These are phyloP conservation scores for Rhynchospora pubera DNA, from an alignment of 176 grass and related monocot genomes.

Conservation along the genomic window DNA sequence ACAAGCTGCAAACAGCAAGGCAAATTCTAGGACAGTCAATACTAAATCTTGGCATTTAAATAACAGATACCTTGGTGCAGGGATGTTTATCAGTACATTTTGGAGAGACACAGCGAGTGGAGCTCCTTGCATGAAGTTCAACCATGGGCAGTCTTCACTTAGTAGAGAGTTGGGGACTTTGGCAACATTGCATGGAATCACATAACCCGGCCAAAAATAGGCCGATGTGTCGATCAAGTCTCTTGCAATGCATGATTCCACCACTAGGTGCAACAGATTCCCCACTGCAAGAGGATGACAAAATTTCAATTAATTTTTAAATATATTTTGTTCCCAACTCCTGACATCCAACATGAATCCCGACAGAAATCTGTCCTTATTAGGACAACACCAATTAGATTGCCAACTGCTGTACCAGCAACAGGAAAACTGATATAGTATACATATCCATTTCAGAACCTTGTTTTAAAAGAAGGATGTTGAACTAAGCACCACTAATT, in stretches of 20 bases:
- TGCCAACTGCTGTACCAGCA: too few relatives aligned
- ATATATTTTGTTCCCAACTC: too few relatives aligned
- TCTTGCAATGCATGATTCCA: conserved; percentile 87
- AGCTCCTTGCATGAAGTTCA: conserved; percentile 70
- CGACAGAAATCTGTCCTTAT: too few relatives aligned
- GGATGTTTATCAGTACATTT: conserved; percentile 52
- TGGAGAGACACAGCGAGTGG: conserved; percentile 52
- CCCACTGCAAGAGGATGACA: conserved; percentile 44
- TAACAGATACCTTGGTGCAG: conserved; percentile 64
- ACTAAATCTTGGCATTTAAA: not conserved
- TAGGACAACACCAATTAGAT: too few relatives aligned
- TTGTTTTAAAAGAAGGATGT: too few relatives aligned
- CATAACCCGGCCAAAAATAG: conserved; percentile 77
- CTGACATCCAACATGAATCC: too few relatives aligned
- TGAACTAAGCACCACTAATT: too few relatives aligned
- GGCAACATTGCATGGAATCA: conserved; percentile 33
- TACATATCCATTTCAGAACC: too few relatives aligned
- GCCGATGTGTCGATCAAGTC: conserved; percentile 71
- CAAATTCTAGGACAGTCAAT: not conserved
- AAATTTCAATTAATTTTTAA: not conserved
- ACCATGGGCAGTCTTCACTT: conserved; percentile 72
- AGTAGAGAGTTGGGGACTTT: conserved; percentile 27
- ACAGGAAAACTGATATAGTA: too few relatives aligned
- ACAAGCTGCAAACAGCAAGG: not conserved
- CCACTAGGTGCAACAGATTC: conserved; percentile 78